These are phyloP conservation scores for Tremellales sp. DNA, from an alignment of 1,284 basidiomycete species.

Conservation along the genomic window DNA sequence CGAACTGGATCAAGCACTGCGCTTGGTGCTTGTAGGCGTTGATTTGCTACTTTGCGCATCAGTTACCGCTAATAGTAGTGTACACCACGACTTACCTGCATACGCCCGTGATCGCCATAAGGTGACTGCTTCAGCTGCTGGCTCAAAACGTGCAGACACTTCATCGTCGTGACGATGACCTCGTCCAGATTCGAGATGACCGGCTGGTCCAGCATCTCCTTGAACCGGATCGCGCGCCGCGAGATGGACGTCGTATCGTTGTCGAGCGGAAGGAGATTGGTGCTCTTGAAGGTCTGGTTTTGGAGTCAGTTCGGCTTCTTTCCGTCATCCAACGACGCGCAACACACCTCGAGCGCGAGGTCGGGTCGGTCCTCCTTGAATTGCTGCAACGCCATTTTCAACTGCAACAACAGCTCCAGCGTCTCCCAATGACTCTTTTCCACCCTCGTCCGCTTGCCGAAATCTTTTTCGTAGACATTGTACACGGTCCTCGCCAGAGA, in stretches of 20 bases:
- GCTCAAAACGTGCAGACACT: slow-evolving; percentile 75
- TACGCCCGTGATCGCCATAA: slow-evolving; percentile 55
- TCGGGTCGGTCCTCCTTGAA: slow-evolving; percentile 71
- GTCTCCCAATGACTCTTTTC: slow-evolving; percentile 68
- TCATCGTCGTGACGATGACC: slow-evolving; percentile 91
- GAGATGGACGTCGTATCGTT: slow-evolving; percentile 83
- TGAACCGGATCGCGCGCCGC: slow-evolving; percentile 83
- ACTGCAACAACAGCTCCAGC: slow-evolving; percentile 63
- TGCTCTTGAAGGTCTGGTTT: slow-evolving; percentile 73
- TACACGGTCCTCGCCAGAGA: slow-evolving; percentile 77
- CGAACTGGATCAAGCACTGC: slow-evolving; percentile 70
- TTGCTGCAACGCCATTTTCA: slow-evolving; percentile 76
- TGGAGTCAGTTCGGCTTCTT: background rate
- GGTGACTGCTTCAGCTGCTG: slow-evolving; percentile 69
- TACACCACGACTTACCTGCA: no score
- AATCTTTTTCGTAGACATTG: slow-evolving; percentile 78
- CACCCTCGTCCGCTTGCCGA: slow-evolving; percentile 69
- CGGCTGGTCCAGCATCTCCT: slow-evolving; percentile 70
- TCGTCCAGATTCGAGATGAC: slow-evolving; percentile 85
- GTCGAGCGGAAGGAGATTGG: slow-evolving; percentile 83
- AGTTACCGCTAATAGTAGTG: background rate
- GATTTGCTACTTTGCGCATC: no score
- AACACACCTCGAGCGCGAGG: slow-evolving; percentile 70
- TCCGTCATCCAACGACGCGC: slow-evolving; percentile 1
- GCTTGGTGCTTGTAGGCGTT: slow-evolving; percentile 44